These are phyloP conservation scores for Aphanomyces cochlioides DNA, from an alignment of 352 stramenopile species.

Conservation along the genomic window DNA sequence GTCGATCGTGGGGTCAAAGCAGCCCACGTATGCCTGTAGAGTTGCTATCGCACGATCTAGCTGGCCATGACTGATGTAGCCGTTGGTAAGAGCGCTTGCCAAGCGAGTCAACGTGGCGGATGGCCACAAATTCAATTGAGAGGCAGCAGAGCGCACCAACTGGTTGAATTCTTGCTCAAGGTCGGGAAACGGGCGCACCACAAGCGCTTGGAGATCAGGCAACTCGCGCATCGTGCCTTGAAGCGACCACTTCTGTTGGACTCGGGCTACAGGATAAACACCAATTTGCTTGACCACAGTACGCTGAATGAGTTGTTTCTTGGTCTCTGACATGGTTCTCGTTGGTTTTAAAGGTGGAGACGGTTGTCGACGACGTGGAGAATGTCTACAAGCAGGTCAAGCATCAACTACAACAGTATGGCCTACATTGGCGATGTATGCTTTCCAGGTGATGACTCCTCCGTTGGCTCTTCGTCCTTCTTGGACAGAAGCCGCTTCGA, in stretches of 20 bases:
- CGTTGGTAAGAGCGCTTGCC: slow-evolving; percentile 66
- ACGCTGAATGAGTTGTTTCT: slow-evolving; percentile 40
- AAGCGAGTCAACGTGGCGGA: slow-evolving; percentile 75
- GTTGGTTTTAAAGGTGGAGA: slow-evolving; percentile 11
- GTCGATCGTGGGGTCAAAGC: slow-evolving; percentile 64
- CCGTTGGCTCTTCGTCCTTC: slow-evolving; percentile 17
- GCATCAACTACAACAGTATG: slow-evolving; percentile 50
- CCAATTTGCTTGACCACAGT: slow-evolving; percentile 69
- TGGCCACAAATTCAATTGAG: slow-evolving; percentile 71
- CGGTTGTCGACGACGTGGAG: background rate
- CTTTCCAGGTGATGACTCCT: no score
- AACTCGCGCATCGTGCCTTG: slow-evolving; percentile 55
- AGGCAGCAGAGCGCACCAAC: slow-evolving; percentile 58
- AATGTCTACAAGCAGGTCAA: slow-evolving; percentile 40
- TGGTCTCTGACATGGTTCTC: slow-evolving; percentile 24
- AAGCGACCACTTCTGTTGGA: slow-evolving; percentile 70
- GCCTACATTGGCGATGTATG: slow-evolving; percentile 17
- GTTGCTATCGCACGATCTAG: slow-evolving; percentile 46
- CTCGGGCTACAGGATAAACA: slow-evolving; percentile 62
- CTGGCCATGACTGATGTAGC: slow-evolving; percentile 71
- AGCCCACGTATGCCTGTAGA: slow-evolving; percentile 63
- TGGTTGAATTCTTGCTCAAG: slow-evolving; percentile 59
- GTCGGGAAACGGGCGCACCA: slow-evolving; percentile 63
- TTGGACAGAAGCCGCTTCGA: slow-evolving; percentile 69
- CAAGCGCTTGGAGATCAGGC: slow-evolving; percentile 56